Percentiles rank a stretch among this genome's conserved stretches.
These are phyloP conservation scores for maize (Zea mays) DNA, from an alignment of 176 grass and related monocot species.

Conservation along the genomic window Zm-B73-REFERENCE-NAM-5.0 NC_050100.1:166096001-166096500, in stretches of 20 bases:
- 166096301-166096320: conserved; percentile 1
- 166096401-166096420: neutral
- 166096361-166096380: neutral
- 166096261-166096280: neutral
- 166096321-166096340: neutral
- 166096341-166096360: neutral
- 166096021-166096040: neutral
- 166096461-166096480: neutral
- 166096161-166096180: neutral
- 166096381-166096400: neutral
- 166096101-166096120: neutral
- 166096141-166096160: neutral
- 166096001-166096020: neutral
- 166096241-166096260: conserved; percentile 10
- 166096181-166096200: neutral
- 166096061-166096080: neutral
- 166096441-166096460: neutral
- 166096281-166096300: neutral
- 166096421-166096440: neutral
- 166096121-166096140: neutral
- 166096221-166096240: neutral
- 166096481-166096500: conserved; percentile 18
- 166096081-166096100: neutral
- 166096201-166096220: neutral
- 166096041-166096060: neutral